phyloP scores from a whole-genome alignment of 345 rosid genomes.

The Trapa incisa region DNA sequence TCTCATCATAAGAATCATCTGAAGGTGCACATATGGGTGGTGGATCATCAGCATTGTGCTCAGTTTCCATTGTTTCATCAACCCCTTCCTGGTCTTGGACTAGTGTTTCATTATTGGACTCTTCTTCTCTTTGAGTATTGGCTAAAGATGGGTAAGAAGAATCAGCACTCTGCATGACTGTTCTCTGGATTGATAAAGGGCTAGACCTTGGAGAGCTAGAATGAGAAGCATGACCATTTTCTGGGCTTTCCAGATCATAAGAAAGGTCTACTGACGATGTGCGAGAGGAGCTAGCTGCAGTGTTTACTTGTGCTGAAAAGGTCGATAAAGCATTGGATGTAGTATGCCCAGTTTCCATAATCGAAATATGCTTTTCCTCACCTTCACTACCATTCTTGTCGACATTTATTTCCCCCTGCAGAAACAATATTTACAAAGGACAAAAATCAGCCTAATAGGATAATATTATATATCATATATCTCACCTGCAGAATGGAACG shows the following conservation, averaged over 20 bases:
- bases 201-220: conserved; percentile 18
- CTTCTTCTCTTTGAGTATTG: conserved; percentile 19
- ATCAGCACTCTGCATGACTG: conserved; percentile 11
- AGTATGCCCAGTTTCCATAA: conserved; percentile 18
- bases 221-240: conserved; percentile 22
- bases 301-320: conserved; percentile 12
- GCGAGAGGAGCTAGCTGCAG: conserved; percentile 21
- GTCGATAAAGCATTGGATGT: conserved; percentile 14
- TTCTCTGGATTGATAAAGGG: conserved; percentile 11
- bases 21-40: neutral
- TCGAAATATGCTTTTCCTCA: conserved; percentile 12
- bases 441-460: neutral
- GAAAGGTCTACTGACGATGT: conserved; percentile 41
- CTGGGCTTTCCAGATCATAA: conserved; percentile 30
- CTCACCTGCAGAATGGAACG: neutral
- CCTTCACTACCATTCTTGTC: conserved; percentile 12
- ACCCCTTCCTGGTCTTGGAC: conserved; percentile 5
- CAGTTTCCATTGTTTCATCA: conserved; percentile 11
- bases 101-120: conserved; percentile 11
- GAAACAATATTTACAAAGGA: neutral
- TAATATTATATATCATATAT: neutral
- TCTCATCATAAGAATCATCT: neutral
- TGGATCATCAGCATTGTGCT: neutral
- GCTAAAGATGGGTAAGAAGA: conserved; percentile 17
- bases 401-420: conserved; percentile 37